Conservation (phyloP, 2,329 filamentous ascomycete species). For the Ceratocystis colombiana region DNA sequence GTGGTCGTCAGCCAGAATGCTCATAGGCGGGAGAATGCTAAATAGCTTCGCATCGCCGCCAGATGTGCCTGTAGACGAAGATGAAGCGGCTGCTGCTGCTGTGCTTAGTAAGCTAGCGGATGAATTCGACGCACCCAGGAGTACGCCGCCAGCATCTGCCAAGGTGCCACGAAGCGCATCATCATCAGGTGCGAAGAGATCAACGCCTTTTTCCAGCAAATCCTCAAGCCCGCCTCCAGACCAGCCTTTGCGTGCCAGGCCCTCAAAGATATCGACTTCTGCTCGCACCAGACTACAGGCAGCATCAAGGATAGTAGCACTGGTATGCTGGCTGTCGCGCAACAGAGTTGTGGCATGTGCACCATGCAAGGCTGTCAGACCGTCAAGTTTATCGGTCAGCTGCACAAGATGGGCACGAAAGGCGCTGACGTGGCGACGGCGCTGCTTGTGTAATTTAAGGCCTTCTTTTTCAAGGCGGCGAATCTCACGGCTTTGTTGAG, state of each 20-base stretch:
- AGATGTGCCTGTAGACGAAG: constrained; percentile 31
- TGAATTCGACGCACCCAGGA: constrained; percentile 22
- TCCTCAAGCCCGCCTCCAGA: constrained; percentile 56
- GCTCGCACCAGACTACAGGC: constrained; percentile 56
- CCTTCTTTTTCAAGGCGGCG: constrained; percentile 55
- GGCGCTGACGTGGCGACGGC: constrained; percentile 49
- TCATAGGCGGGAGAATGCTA: constrained; percentile 54
- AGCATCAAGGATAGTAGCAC: constrained; percentile 51
- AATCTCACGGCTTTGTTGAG: constrained; percentile 49
- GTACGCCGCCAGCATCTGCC: constrained; percentile 27
- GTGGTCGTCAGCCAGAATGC: constrained; percentile 46
- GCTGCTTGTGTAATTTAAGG: constrained; percentile 50
- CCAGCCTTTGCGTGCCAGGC: constrained; percentile 57
- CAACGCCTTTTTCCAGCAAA: constrained; percentile 52
- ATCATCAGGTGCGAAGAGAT: constrained; percentile 45
- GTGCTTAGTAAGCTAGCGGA: constrained; percentile 26
- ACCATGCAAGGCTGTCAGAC: constrained; percentile 50
- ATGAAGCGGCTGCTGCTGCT: constrained; percentile 14
- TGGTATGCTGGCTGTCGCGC: constrained; percentile 55
- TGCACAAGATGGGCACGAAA: constrained; percentile 55
- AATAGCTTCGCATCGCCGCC: constrained; percentile 44
- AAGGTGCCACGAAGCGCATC: constrained; percentile 25
- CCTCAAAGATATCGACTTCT: constrained; percentile 61
- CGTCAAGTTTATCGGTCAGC: constrained; percentile 52
- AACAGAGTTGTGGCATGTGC: constrained; percentile 51